Base-by-base conservation (phyloP, 495 filamentous ascomycete genomes). In the Penicillium diatomitis region DNA sequence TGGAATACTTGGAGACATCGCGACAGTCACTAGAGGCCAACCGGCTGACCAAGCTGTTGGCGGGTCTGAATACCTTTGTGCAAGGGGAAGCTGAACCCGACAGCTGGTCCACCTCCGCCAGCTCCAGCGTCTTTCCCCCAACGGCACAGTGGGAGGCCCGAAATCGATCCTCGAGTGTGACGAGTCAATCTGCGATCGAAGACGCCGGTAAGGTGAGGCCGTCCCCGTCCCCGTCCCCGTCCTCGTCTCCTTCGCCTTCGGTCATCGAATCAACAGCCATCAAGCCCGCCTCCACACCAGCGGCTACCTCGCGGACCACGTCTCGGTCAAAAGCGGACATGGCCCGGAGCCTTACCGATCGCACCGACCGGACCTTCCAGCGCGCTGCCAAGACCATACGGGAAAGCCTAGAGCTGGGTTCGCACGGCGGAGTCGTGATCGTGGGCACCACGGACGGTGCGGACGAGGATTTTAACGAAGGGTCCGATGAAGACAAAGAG, bases 1-100 rank as follows among this genome's bases (percentile, higher is more conserved):
- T 82, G 65, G 67, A 69, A 8, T 75, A 84, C 48, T 60, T 86
- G 49, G 76, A 83, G 50, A 69, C 69, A 29, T 64, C 56, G 8
- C 56, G 72, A 38, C 71, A 72, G 30, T 69, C 71, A 1, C 64
- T 74, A 36, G 72, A 77, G 46, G 67, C 72, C 9, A 55, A 65
- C 10, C 61, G 76, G 27, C 66, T 70, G 8, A 71, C 70, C 50
- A 70, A 71, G 36, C 75, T 82, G 65, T 69, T 76, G 6, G 57
- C 63, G 8, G 76, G 77, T 3, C 57, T 83, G 29, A 76, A 77
- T 11, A 65, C 64, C 8, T 82, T 81, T 60, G 74, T 78, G 6
- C 73, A 81, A 52, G 75, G 75, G 5, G 44, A 40, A 8, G 35
- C 30, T 3, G 11, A 8, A 5, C 44, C 38, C 7, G 44, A 51